These are phyloP conservation scores for Bryoglossum gracile DNA, from an alignment of 495 filamentous ascomycete species.

Conservation along the genomic window DNA sequence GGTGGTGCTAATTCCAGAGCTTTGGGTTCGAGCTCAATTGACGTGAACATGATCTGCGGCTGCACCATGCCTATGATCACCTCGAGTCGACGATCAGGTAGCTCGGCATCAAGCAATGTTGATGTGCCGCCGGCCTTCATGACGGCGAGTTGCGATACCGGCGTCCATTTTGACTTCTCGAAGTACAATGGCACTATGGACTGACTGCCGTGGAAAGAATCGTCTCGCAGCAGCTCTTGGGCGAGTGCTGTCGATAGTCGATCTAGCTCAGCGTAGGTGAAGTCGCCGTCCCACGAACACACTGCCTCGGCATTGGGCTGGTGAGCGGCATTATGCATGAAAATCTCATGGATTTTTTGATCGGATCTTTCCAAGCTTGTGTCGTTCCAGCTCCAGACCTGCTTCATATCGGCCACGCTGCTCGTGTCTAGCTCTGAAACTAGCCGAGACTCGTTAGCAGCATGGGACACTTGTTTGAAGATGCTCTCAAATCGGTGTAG, in stretches of 20 bases:
- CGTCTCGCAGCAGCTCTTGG: background rate
- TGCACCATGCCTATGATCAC: background rate
- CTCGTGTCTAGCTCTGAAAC: background rate
- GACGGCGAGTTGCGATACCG: constrained; percentile 38
- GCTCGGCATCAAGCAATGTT: constrained; percentile 35
- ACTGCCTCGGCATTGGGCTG: background rate
- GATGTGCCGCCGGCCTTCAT: constrained; percentile 41
- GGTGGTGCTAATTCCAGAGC: background rate
- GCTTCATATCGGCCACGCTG: background rate
- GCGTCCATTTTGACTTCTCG: constrained; percentile 39
- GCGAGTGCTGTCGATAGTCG: background rate
- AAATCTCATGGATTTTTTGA: background rate
- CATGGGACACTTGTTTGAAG: background rate
- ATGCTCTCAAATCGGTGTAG: background rate
- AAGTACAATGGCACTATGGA: constrained; percentile 23
- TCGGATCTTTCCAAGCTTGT: background rate
- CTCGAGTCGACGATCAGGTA: background rate
- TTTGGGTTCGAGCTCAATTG: background rate
- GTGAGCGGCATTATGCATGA: background rate
- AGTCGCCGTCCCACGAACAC: constrained; percentile 30
- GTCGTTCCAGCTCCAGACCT: background rate
- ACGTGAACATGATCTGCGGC: background rate
- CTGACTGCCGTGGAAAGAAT: background rate
- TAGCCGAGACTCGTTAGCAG: background rate
- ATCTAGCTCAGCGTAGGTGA: constrained; percentile 26